Conservation (phyloP, 257 asterid genomes). For the Primulina tabacum region DNA sequence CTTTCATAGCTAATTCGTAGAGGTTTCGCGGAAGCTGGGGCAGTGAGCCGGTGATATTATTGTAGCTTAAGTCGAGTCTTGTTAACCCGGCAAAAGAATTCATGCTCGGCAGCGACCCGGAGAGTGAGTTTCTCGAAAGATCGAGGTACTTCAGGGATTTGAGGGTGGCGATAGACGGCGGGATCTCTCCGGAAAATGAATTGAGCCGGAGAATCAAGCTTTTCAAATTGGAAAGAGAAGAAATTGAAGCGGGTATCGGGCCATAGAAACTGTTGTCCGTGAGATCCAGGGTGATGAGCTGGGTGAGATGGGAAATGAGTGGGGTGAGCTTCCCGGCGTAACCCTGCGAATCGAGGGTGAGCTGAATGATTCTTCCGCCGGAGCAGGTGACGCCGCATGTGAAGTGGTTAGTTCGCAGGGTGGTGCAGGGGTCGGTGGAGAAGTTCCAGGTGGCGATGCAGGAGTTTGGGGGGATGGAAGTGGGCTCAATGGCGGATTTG, state of each 20-base stretch:
- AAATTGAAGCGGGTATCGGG: slow-evolving; percentile 53
- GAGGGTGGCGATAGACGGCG: slow-evolving; percentile 50
- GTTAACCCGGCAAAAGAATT: slow-evolving; percentile 40
- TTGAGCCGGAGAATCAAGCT: slow-evolving; percentile 64
- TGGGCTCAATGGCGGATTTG: slow-evolving; percentile 56
- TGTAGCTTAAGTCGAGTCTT: slow-evolving; percentile 69
- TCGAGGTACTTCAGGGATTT: slow-evolving; percentile 54
- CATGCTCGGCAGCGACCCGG: slow-evolving; percentile 52
- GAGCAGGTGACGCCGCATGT: slow-evolving; percentile 76
- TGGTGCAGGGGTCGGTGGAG: slow-evolving; percentile 79
- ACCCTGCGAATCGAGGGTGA: slow-evolving; percentile 86
- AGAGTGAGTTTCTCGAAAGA: slow-evolving; percentile 56
- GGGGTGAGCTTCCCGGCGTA: slow-evolving; percentile 71
- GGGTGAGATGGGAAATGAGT: slow-evolving; percentile 57
- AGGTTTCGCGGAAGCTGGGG: slow-evolving; percentile 68
- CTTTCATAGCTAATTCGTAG: slow-evolving; percentile 56
- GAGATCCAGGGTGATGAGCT: slow-evolving; percentile 66
- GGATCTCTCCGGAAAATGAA: slow-evolving; percentile 69
- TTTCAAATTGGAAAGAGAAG: slow-evolving; percentile 44
- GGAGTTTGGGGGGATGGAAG: slow-evolving; percentile 64
- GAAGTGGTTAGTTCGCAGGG: slow-evolving; percentile 68
- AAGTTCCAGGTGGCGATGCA: slow-evolving; percentile 92
- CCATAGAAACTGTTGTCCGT: slow-evolving; percentile 66
- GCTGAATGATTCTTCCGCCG: slow-evolving; percentile 60
- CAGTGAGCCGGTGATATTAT: slow-evolving; percentile 61